phyloP scores from a whole-genome alignment of 2,329 filamentous ascomycete species.

The Apiospora saccharicola region DNA sequence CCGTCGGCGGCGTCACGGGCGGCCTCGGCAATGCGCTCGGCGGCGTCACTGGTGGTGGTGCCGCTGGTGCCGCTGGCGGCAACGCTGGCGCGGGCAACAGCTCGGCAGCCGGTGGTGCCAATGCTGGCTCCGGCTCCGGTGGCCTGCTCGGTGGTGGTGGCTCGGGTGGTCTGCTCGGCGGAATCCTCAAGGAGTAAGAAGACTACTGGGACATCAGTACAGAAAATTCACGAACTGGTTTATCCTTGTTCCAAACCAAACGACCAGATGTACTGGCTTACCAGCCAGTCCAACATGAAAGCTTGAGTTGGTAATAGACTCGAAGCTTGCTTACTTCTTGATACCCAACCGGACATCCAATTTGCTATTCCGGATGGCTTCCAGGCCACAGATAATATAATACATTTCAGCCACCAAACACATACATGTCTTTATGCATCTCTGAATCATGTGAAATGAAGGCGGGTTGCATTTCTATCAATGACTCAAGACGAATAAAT shows the following conservation, averaged over 20 bases:
- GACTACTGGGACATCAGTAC: no score
- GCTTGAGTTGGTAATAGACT: background rate
- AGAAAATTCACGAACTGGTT: no score
- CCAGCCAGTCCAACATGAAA: background rate
- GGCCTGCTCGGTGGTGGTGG: background rate
- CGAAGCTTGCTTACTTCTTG: background rate
- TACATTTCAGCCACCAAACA: background rate
- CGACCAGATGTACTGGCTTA: background rate
- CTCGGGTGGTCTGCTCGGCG: background rate
- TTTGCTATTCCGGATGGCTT: background rate
- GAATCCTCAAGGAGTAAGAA: constrained; percentile 11
- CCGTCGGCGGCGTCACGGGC: background rate
- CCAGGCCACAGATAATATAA: background rate
- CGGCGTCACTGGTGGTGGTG: no score
- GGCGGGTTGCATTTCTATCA: no score
- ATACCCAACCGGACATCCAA: background rate
- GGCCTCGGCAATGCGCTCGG: background rate
- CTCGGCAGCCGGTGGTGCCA: background rate
- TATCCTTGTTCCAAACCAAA: background rate
- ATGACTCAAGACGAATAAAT: no score
- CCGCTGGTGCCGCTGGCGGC: no score
- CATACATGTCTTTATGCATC: background rate
- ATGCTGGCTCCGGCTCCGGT: background rate
- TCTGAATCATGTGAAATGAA: background rate
- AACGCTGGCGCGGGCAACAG: background rate